Evolutionary conservation across 306 rosid species (phyloP), one percentile per base, ranked within the genome.

Genomic region (Vicia sativa): DNA sequence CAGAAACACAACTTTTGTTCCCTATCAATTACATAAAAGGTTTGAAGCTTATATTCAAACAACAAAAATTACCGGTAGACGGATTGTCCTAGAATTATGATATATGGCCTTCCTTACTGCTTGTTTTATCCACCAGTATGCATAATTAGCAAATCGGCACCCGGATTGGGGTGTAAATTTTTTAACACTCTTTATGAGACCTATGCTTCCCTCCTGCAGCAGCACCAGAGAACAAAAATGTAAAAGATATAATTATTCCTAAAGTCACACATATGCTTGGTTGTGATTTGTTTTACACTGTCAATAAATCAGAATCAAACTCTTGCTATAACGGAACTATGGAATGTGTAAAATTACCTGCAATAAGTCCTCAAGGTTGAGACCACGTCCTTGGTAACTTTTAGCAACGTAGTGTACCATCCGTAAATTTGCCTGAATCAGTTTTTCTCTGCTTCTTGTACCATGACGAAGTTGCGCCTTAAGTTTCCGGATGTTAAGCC

Each of bases 351-450:
- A 78, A 34, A 49, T 70, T 80, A 92, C 98, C 98, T 92, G 98
- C 74, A 92, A 67, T 70, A 92, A 83, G 83, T 92, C 98, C 74
- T 84, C 89, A 65, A 86, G 79, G 68, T 87, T 82, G 65, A 92
- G 88, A 62, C 98, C 98, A 31, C 96, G 89, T n/a, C 96, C 96
- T 72, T 72, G 93, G 74, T 87, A 90, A 71, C 69, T 84, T 85
- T 92, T 92, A 38, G 98, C 98, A 52, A 92, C 73, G 68, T 90
- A 82, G 72, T 86, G 96, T 48, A 92, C 98, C 96, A 92, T 73
- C 12, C 98, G 88, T 71, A 90, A 82, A 82, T 92, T 92, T 41
- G 96, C 82, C 64, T 81, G 79, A 50, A 92, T 79, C 70, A 92
- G 79, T 74, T 75, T 92, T 62, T 92, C 83, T 31, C 96, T 85